These are phyloP conservation scores for Podila verticillata DNA, from an alignment of 192 early-diverging fungal genomes.

Conservation along the genomic window DNA sequence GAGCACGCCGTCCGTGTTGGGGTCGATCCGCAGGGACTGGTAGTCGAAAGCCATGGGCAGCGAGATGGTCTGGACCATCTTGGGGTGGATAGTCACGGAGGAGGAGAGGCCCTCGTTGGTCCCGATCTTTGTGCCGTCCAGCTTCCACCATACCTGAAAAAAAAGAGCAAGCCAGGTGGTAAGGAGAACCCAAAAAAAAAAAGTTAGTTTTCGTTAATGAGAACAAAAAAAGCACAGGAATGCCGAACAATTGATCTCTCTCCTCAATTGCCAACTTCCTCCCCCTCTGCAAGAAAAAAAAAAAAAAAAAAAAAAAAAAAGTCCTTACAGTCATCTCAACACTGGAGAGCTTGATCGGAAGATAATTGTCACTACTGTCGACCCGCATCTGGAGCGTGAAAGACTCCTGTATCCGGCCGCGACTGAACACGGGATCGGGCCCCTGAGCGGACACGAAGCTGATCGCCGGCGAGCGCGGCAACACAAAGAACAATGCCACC, in stretches of 20 bases:
- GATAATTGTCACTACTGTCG: conserved; percentile 30
- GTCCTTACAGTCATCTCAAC: conserved; percentile 38
- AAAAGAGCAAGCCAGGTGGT: neutral
- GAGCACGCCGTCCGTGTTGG: conserved; percentile 33
- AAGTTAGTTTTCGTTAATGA: too few species aligned
- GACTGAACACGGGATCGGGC: conserved; percentile 20
- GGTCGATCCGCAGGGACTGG: conserved; percentile 29
- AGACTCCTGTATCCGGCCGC: conserved; percentile 13
- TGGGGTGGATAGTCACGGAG: conserved; percentile 18
- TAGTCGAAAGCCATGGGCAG: conserved; percentile 40
- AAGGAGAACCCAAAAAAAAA: too few species aligned
- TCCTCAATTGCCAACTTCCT: neutral
- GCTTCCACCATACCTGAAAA: conserved; percentile 38
- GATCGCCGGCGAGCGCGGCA: conserved; percentile 28
- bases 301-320: neutral
- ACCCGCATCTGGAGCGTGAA: conserved; percentile 36
- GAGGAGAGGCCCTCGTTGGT: conserved; percentile 29
- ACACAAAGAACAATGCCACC: conserved; percentile 27
- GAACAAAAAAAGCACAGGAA: neutral
- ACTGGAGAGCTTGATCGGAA: conserved; percentile 26
- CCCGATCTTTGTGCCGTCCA: conserved; percentile 31
- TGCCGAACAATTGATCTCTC: neutral
- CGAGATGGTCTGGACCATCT: conserved; percentile 20
- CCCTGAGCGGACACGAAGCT: conserved; percentile 20
- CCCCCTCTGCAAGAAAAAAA: neutral